Conservation (phyloP, 805 yeast genomes). For the Starmerella cellae region DNA sequence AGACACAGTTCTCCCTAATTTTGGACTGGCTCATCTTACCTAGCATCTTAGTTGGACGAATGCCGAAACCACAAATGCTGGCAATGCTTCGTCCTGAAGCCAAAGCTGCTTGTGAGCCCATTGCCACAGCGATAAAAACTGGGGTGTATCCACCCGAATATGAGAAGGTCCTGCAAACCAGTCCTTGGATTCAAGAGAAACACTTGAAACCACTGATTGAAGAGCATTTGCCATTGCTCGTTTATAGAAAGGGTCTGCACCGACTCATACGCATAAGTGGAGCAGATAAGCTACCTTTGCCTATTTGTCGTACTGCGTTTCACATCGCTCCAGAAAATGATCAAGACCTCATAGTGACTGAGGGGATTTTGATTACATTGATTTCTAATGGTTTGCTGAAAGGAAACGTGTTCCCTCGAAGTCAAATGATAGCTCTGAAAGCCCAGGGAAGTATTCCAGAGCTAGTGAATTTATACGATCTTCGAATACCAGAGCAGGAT, state of each 20-base stretch:
- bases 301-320: constrained; percentile 7
- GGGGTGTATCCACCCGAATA: constrained; percentile 34
- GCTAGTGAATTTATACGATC: neutral
- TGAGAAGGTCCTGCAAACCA: constrained; percentile 26
- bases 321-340: constrained; percentile 6
- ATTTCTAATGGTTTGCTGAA: constrained; percentile 28
- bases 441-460: constrained; percentile 20
- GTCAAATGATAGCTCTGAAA: constrained; percentile 17
- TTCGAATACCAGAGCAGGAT: constrained; percentile 4
- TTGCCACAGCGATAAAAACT: constrained; percentile 30
- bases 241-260: constrained; percentile 24
- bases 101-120: constrained; percentile 27
- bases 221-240: constrained; percentile 21
- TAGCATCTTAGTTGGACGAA: constrained; percentile 41
- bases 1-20: constrained; percentile 32
- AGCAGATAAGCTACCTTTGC: constrained; percentile 1
- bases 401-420: constrained; percentile 26
- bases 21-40: constrained; percentile 40
- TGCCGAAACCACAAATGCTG: constrained; percentile 31
- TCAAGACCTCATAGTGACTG: constrained; percentile 22
- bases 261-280: constrained; percentile 9
- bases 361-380: constrained; percentile 25
- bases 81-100: constrained; percentile 23
- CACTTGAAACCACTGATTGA: constrained; percentile 24
- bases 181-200: constrained; percentile 20